Percentiles rank a stretch among this genome's conserved stretches.
These are phyloP conservation scores for Asterophora lycoperdoides DNA, from an alignment of 768 basidiomycete species.

Conservation along the genomic window DNA sequence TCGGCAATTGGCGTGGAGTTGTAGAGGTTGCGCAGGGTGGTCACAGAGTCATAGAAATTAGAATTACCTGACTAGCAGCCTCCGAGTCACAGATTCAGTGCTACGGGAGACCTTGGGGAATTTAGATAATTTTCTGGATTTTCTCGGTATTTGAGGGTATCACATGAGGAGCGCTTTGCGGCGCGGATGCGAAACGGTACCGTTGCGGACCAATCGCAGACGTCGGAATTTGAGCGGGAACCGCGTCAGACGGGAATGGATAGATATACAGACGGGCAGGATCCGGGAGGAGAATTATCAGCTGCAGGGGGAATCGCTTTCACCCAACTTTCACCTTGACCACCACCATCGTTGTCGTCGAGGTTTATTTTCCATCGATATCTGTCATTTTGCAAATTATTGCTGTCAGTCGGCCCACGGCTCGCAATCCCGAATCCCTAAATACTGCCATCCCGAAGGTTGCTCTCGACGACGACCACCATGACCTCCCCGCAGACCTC, in stretches of 20 bases:
- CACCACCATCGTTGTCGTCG: neutral
- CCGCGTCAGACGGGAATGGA: neutral
- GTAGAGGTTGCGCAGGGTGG: neutral
- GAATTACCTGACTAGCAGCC: too few relatives aligned
- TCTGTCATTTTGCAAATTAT: slow-evolving; percentile 1
- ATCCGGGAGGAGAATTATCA: neutral
- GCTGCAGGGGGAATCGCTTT: too few relatives aligned
- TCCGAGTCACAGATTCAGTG: neutral
- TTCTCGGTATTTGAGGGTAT: slow-evolving; percentile 5
- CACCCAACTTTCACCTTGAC: neutral
- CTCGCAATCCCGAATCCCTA: slow-evolving; percentile 11
- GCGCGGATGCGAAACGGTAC: neutral
- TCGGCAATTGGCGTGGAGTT: slow-evolving; percentile 6
- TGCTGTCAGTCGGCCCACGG: slow-evolving; percentile 11
- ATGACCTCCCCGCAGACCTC: slow-evolving; percentile 39
- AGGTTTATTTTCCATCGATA: slow-evolving; percentile 7
- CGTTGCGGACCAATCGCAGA: too few relatives aligned
- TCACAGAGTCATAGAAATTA: too few relatives aligned
- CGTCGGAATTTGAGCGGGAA: slow-evolving; percentile 18
- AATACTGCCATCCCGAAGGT: slow-evolving; percentile 4
- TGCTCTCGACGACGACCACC: slow-evolving; percentile 27
- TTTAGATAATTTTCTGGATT: neutral
- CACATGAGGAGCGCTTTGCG: slow-evolving; percentile 11
- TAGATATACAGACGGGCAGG: neutral
- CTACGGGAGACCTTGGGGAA: slow-evolving; percentile 1